Base-by-base conservation (phyloP, 116 monocot species). In the Posidonia oceanica region DNA sequence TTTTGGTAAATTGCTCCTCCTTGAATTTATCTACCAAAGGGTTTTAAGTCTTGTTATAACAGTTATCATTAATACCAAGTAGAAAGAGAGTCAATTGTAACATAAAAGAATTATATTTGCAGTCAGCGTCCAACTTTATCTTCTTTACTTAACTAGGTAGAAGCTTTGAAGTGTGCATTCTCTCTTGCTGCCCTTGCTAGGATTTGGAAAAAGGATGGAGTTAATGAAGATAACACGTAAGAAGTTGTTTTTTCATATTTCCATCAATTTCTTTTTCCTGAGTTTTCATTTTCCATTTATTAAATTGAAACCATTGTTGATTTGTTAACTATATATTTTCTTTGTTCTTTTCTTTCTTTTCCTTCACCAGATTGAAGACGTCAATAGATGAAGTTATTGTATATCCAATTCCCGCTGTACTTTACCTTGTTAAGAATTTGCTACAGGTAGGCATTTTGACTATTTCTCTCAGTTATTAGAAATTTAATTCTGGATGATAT, bases 141-240 rank as follows among this genome's bases (percentile, higher is more conserved):
- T 60, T 60, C 6, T 64, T 64, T 29, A 29, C 29, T 64, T 61
- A 67, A 55, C 16, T 77, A 95, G 95, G 95, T 95, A 68, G 91
- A 95, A 74, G 86, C 91, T 66, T 78, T 95, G 65, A 95, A 95
- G 80, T 95, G 95, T 83, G 86, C 76, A 17, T 75, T 95, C 1
- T 95, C 95, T 63, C 86, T 95, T 78, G 75, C 75, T 68, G 91
- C 87, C 20, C 86, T 95, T 70, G 53, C 64, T 59, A 88, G 81
- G 67, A 95, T 85, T 58, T 95, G 95, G 95, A 81, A 79, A 17
- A 95, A 58, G 67, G 80, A 95, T 71, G 95, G 95, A 75, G 84
- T 95, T 52, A 88, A 78, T 39, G 84, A 88, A 68, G 84, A 95
- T 75, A 95, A 88, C 69, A 88, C 66, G 91, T 91, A 71, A 67